Base-by-base conservation (phyloP, 495 filamentous ascomycete genomes). In the Aspergillus steynii region DNA sequence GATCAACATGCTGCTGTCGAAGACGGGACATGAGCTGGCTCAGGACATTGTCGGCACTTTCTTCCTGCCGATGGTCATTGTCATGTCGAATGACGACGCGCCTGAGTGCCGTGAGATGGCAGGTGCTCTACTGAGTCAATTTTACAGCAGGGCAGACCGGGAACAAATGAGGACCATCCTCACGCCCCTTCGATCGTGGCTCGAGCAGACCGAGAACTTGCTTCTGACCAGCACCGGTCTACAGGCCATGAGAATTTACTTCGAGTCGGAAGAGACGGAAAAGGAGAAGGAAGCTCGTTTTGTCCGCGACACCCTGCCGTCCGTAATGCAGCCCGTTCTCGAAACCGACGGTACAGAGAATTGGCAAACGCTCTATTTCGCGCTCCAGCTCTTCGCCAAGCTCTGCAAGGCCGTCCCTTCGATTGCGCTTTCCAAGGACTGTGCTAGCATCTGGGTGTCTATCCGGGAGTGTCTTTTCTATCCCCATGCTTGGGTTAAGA, bases 11-110 rank as follows among this genome's bases (percentile, higher is more conserved):
- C 76, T 99, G 15, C 74, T 97, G 20, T 86, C 86, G 29, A 98
- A 96, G 72, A 85, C 91, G 7, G 86, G 88, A 6, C 85, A 90
- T 25, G 88, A 92, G 32, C 81, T 94, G 45, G 83, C 91, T 5
- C 91, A 96, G 68, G 89, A 96, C 56, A 84, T 96, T 34, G 77
- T 92, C 4, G 85, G 82, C 29, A 90, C 85, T 12, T 91, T 93
- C 72, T 97, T 97, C 75, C 79, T 94, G 20, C 92, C 93, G 1
- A 72, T 99, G 20, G 85, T 97, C 26, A 87, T 96, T 71, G 85
- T 90, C 20, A 83, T 97, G 67, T 84, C 88, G 50, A 96, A 96
- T 61, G 95, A 99, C 62, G 90, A 96, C 32, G 90, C 90, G 37
- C 79, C 86, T 10, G 89, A 92, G 59, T 99, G 95, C 71, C 88